Conservation (phyloP, 306 rosid genomes). For the Ziziphus jujuba region DNA sequence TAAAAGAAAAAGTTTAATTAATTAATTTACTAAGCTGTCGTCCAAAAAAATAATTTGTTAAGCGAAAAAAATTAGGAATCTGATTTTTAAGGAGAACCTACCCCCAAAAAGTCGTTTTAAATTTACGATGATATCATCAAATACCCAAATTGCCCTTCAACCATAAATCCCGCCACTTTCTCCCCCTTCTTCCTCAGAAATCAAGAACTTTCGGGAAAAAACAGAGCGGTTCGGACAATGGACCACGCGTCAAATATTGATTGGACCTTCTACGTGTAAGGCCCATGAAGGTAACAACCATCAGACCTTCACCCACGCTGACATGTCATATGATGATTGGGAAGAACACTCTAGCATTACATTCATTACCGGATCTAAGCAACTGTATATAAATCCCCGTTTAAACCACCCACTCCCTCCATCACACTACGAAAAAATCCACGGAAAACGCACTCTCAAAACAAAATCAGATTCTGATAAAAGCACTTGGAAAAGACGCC, state of each 20-base stretch:
- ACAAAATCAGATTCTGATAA: too few species aligned
- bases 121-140: too few species aligned
- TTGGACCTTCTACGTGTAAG: background rate
- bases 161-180: background rate
- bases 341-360: constrained; percentile 21
- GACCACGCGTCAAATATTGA: constrained; percentile 1
- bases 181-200: background rate
- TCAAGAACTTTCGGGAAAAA: constrained; percentile 25
- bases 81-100: too few species aligned
- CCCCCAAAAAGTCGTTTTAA: too few species aligned
- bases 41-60: too few species aligned
- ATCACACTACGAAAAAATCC: background rate
- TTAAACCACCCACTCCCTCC: background rate
- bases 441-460: background rate
- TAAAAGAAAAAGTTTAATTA: too few species aligned
- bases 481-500: background rate
- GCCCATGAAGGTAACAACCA: background rate
- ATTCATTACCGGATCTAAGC: background rate
- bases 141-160: too few species aligned
- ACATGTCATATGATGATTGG: constrained; percentile 20
- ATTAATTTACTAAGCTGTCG: too few species aligned
- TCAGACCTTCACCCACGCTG: background rate
- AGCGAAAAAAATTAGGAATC: too few species aligned
- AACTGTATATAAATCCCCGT: constrained; percentile 3
- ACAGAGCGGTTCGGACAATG: background rate